Evolutionary conservation across 2,329 filamentous ascomycete genomes (phyloP).

Genomic region (Fusarium nanum): DNA sequence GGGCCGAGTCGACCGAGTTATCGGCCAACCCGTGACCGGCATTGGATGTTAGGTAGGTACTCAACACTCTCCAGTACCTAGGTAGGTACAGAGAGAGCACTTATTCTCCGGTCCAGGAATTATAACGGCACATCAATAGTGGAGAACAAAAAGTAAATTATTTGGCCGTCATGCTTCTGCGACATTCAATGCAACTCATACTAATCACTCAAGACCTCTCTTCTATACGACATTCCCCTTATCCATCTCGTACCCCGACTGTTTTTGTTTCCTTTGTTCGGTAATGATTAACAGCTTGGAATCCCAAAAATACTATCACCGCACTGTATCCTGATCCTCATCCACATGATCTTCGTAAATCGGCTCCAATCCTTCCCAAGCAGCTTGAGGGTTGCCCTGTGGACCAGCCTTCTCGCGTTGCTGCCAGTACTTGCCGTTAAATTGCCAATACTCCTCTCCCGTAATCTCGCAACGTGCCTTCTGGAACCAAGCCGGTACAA

Average conservation of each 20-base stretch:
- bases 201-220: conserved; percentile 10
- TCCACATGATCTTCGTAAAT: conserved; percentile 66
- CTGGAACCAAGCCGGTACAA: conserved; percentile 85
- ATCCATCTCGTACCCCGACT: neutral
- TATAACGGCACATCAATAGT: neutral
- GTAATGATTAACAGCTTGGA: conserved; percentile 8
- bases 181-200: conserved; percentile 7
- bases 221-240: conserved; percentile 1
- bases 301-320: conserved; percentile 5
- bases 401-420: conserved; percentile 73
- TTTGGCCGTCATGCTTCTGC: neutral
- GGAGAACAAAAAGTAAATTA: neutral
- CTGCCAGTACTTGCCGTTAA: conserved; percentile 90
- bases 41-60: neutral
- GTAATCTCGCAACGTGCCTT: conserved; percentile 80
- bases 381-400: conserved; percentile 62
- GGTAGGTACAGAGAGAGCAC: neutral
- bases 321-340: conserved; percentile 23
- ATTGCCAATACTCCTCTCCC: conserved; percentile 90
- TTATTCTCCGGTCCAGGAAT: conserved; percentile 12
- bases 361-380: conserved; percentile 80
- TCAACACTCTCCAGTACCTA: neutral
- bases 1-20: conserved; percentile 34
- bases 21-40: conserved; percentile 25
- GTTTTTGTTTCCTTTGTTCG: conserved; percentile 1